Evolutionary conservation across 1,284 basidiomycete species (phyloP), one percentile per base, ranked within the genome.

Genomic region (Apiotrichum siamense): DNA sequence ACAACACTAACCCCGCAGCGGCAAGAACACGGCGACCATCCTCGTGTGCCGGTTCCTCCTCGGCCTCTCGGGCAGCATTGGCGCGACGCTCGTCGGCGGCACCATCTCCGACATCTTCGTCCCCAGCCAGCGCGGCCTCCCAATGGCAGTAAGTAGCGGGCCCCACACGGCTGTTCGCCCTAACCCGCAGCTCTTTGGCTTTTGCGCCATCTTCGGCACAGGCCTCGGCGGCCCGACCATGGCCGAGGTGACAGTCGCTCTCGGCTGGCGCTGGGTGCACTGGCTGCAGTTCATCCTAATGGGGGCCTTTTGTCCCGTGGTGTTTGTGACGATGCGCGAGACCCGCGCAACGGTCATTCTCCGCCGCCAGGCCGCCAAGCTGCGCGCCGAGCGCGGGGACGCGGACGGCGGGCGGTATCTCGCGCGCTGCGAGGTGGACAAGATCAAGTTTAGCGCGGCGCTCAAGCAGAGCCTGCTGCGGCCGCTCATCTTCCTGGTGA

Each of bases 261-360:
- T 88, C 29, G 76, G 77, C 50, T 89, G 87, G 87, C 77, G 84
- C 37, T 88, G 87, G 86, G 86, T 88, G 15, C 81, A 87, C 68
- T 88, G 86, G 85, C 78, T 87, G 24, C 81, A 85, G 57, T 76
- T 82, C 64, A 86, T 68, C 58, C 59, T 35, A 12, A 33, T 52
- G 26, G 65, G 65, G 21, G 58, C 53, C 38, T 62, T 62, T 39
- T 51, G 56, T 42, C 65, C 70, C 1, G 39, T 64, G 11, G 62
- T 72, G 36, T 52, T 62, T n/a, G 21, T 72, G 21, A 42, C 66
- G 24, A 57, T 76, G 49, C 60, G 62, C 31, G 74, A 76, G 48
- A 76, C 74, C 3, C 61, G 75, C 35, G 62, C 69, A 12, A 60
- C 61, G 7, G 66, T 75, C 43, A 64, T 75, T 24, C 59, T 75